Evolutionary conservation across 129 eudicot genomes (phyloP).

Genomic region (Helichrysum umbraculigerum): DNA sequence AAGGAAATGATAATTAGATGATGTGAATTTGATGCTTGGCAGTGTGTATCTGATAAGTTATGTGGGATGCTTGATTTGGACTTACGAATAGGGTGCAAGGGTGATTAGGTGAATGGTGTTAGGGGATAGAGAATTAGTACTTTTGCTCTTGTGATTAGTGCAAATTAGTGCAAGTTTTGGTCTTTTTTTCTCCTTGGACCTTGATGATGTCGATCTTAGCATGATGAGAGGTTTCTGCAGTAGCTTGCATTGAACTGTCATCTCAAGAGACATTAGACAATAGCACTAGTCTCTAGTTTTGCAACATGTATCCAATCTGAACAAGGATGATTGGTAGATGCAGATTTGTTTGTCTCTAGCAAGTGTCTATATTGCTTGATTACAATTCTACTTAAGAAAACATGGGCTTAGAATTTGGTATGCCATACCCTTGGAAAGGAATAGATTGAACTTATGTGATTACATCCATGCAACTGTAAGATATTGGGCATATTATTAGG

Average conservation of each 20-base stretch:
- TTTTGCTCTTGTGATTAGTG: constrained; percentile 13
- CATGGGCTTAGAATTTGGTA: neutral
- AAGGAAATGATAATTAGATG: neutral
- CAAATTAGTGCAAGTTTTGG: constrained; percentile 14
- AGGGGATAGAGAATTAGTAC: neutral
- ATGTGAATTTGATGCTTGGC: constrained; percentile 12
- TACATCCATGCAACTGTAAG: neutral
- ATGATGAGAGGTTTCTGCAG: neutral
- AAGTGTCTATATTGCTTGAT: constrained; percentile 11
- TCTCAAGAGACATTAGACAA: neutral
- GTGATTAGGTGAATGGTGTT: neutral
- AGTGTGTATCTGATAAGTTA: constrained; percentile 16
- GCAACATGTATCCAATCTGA: neutral
- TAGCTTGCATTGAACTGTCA: neutral
- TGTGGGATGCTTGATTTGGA: neutral
- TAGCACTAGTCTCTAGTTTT: neutral
- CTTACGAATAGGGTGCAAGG: neutral
- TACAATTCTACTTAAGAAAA: neutral
- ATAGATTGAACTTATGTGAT: neutral
- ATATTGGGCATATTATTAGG: neutral
- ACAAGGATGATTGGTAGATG: neutral
- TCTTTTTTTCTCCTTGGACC: neutral
- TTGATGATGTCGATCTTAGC: constrained; percentile 8
- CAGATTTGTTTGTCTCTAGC: neutral
- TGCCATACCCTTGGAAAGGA: neutral